Base-by-base conservation (phyloP, 1,284 basidiomycete genomes). In the Tilletia setariae region DNA sequence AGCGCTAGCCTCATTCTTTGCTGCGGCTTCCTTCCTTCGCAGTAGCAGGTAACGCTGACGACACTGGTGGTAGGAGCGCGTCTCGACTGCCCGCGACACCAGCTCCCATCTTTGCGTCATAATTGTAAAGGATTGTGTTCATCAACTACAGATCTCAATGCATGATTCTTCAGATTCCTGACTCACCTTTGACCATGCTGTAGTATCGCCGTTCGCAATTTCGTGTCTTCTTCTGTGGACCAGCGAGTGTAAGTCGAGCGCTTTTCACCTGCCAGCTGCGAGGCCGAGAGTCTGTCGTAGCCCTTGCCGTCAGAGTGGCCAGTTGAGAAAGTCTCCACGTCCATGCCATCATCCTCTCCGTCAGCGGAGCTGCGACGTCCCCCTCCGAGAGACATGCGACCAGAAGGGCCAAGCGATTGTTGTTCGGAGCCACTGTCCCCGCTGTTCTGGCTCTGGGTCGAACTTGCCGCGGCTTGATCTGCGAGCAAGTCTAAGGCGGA, bases 61-160 rank as follows among this genome's bases (percentile, higher is more conserved):
- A 69, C 80, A 82, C 63, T 82, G 80, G 64, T 82, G 80, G 66
- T 82, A 82, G 25, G 80, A 79, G 23, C 80, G 70, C 13, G 80
- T 81, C 8, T 79, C 80, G 8, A 82, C 80, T 8, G 78, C 78
- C 25, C 79, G 75, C 1, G 80, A 79, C 64, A 82, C 78, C n/a
- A 77, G 73, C 63, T 82, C 80, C 80, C 80, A 82, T 1, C 67
- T 63, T 21, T 2, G 19, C 28, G 28, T 13, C 23, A 53, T 11
- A 59, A 23, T n/a, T n/a, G 46, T 21, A 16, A 40, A 11, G 35
- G 35, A 11, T n/a, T n/a, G n/a, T n/a, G n/a, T n/a, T n/a, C n/a
- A n/a, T n/a, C n/a, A n/a, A n/a, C n/a, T n/a, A n/a, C n/a, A n/a
- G n/a, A n/a, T n/a, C n/a, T n/a, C n/a, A n/a, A n/a, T n/a, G n/a